phyloP scores from a whole-genome alignment of 1,139 yeast genomes.

The Kazachstania sp. region DNA sequence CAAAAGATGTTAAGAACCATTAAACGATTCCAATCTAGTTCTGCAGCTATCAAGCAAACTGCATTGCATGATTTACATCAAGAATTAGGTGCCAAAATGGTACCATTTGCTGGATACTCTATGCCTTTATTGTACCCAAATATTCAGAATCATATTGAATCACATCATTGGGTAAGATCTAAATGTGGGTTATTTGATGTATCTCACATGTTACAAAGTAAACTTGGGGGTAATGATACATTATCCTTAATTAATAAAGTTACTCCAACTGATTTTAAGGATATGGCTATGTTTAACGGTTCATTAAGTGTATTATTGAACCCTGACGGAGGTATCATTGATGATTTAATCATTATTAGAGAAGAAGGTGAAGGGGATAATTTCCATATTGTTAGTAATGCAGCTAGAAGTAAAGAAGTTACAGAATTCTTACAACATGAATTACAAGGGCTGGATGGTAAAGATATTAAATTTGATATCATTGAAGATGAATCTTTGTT shows the following conservation, averaged over 20 bases:
- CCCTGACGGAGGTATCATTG: conserved; percentile 65
- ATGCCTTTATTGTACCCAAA: conserved; percentile 83
- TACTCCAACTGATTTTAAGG: conserved; percentile 73
- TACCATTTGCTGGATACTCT: conserved; percentile 86
- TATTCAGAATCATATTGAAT: conserved; percentile 77
- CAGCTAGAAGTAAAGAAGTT: conserved; percentile 87
- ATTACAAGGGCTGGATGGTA: conserved; percentile 32
- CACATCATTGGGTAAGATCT: conserved; percentile 87
- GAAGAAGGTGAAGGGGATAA: conserved; percentile 46
- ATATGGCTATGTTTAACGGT: conserved; percentile 49
- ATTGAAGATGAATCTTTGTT: conserved; percentile 64
- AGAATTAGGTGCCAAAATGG: conserved; percentile 78
- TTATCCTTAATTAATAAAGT: conserved; percentile 63
- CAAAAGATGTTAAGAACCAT: conserved; percentile 1
- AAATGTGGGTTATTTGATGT: conserved; percentile 92
- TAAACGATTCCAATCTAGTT: conserved; percentile 3
- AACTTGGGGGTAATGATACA: conserved; percentile 59
- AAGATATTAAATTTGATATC: conserved; percentile 45
- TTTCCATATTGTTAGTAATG: conserved; percentile 91
- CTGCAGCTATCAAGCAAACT: conserved; percentile 42
- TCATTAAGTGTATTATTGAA: conserved; percentile 76
- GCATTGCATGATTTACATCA: conserved; percentile 78
- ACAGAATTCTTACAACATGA: conserved; percentile 51
- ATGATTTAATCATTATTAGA: conserved; percentile 85
- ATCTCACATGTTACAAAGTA: conserved; percentile 94